phyloP scores from a whole-genome alignment of 139 green algal species.

The Parachlorella kessleri region DNA sequence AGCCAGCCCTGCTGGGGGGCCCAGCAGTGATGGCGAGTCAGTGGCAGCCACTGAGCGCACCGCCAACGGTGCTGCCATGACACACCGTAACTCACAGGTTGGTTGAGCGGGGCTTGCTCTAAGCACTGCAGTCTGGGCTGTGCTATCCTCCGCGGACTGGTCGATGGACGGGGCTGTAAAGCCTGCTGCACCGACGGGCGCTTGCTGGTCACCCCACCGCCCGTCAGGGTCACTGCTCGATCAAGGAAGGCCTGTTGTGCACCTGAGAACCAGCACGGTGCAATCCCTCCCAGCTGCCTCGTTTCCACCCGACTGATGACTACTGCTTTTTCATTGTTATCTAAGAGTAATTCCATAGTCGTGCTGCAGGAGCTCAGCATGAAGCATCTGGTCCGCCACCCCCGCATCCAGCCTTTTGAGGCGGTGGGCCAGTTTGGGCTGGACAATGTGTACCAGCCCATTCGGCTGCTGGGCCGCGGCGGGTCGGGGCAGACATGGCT shows the following conservation, averaged over 20 bases:
- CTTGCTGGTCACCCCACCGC: background rate
- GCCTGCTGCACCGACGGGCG: background rate
- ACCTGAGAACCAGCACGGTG: background rate
- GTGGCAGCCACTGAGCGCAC: background rate
- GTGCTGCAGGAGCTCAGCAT: background rate
- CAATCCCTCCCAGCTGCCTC: background rate
- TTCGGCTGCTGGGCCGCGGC: conserved; percentile 25
- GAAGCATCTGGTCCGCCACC: conserved; percentile 33
- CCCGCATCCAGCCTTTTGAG: conserved; percentile 23
- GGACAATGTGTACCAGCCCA: background rate
- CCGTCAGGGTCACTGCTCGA: background rate
- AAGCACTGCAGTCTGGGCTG: background rate
- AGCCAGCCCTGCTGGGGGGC: background rate
- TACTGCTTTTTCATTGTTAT: background rate
- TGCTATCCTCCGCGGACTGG: background rate
- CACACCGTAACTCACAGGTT: background rate
- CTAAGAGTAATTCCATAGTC: background rate
- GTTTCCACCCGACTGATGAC: background rate
- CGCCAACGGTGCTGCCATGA: background rate
- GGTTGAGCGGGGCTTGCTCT: background rate
- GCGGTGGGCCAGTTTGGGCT: conserved; percentile 25
- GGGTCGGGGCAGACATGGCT: conserved; percentile 23
- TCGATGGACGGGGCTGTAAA: background rate
- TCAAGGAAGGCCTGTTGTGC: background rate
- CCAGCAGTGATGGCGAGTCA: background rate